These are phyloP conservation scores for Verruconis gallopava DNA, from an alignment of 2,329 filamentous ascomycete genomes.

Conservation along the genomic window DNA sequence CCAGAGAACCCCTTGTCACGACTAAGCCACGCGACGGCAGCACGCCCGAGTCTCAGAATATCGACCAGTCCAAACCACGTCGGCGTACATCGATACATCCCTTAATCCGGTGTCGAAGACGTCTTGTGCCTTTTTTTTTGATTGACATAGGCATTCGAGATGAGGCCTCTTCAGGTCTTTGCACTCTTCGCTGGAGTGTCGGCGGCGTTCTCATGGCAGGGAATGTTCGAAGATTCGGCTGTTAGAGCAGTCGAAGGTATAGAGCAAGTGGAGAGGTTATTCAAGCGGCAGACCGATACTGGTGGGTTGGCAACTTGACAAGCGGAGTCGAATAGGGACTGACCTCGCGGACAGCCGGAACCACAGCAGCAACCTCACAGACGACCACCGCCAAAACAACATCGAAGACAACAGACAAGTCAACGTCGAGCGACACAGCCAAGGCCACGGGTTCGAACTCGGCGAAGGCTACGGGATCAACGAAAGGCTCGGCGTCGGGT, in stretches of 20 bases:
- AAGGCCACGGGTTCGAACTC: slow-evolving; percentile 3
- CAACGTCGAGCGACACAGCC: not conserved
- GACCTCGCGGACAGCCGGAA: not conserved
- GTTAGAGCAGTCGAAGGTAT: slow-evolving; percentile 17
- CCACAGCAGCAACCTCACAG: not conserved
- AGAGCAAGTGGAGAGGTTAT: slow-evolving; percentile 16
- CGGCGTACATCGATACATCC: too few species aligned
- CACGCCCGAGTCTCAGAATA: not conserved
- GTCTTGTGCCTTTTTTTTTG: too few species aligned
- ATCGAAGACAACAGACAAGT: not conserved
- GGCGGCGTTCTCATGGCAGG: slow-evolving; percentile 22
- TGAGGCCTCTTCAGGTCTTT: slow-evolving; percentile 27
- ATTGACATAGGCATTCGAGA: slow-evolving; percentile 12
- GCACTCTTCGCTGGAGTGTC: slow-evolving; percentile 25
- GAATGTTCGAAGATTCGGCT: slow-evolving; percentile 19
- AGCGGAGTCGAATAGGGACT: not conserved
- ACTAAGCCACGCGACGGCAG: not conserved
- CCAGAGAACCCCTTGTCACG: too few species aligned
- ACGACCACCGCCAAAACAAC: not conserved
- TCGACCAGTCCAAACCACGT: not conserved
- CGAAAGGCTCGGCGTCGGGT: not conserved
- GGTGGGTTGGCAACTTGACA: slow-evolving; percentile 9
- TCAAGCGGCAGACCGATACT: slow-evolving; percentile 22
- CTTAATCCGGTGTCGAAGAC: too few species aligned
- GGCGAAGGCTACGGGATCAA: slow-evolving; percentile 1